Evolutionary conservation across 2,329 filamentous ascomycete genomes (phyloP).

Genomic region (Phaeophleospora eucalypticola): DNA sequence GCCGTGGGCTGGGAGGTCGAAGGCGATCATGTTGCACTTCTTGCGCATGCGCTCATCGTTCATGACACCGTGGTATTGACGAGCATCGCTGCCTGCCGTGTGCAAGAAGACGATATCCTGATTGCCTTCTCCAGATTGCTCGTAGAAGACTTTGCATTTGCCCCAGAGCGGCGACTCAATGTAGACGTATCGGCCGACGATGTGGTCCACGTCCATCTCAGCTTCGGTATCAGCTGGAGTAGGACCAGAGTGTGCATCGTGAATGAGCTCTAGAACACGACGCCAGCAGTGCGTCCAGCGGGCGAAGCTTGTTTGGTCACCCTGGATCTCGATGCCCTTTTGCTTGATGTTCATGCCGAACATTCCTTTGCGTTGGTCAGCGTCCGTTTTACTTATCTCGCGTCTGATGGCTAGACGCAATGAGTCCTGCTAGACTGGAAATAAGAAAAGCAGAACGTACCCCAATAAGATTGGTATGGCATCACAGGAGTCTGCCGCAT

Average conservation of each 20-base stretch:
- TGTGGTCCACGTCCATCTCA: conserved; percentile 40
- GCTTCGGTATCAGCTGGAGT: conserved; percentile 39
- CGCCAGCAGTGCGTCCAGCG: conserved; percentile 47
- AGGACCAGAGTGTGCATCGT: conserved; percentile 46
- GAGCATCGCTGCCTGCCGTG: conserved; percentile 41
- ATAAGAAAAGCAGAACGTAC: conserved; percentile 26
- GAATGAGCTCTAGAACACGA: conserved; percentile 46
- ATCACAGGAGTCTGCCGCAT: conserved; percentile 42
- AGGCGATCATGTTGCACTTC: conserved; percentile 48
- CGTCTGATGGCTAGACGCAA: conserved; percentile 13
- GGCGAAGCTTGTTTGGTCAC: conserved; percentile 43
- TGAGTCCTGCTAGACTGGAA: background rate
- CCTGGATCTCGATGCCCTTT: conserved; percentile 45
- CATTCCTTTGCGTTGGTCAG: conserved; percentile 24
- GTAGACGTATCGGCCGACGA: conserved; percentile 47
- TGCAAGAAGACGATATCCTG: conserved; percentile 41
- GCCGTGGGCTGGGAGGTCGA: conserved; percentile 50
- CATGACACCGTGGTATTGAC: conserved; percentile 52
- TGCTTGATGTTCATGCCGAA: conserved; percentile 48
- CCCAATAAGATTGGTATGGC: conserved; percentile 47
- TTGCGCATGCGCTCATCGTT: conserved; percentile 46
- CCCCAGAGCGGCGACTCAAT: conserved; percentile 46
- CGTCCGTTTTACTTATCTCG: conserved; percentile 7
- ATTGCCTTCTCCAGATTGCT: conserved; percentile 44
- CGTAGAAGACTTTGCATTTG: conserved; percentile 48